Base-by-base conservation (phyloP, 139 green algal genomes). In the Chlorokybus atmophyticus region DNA sequence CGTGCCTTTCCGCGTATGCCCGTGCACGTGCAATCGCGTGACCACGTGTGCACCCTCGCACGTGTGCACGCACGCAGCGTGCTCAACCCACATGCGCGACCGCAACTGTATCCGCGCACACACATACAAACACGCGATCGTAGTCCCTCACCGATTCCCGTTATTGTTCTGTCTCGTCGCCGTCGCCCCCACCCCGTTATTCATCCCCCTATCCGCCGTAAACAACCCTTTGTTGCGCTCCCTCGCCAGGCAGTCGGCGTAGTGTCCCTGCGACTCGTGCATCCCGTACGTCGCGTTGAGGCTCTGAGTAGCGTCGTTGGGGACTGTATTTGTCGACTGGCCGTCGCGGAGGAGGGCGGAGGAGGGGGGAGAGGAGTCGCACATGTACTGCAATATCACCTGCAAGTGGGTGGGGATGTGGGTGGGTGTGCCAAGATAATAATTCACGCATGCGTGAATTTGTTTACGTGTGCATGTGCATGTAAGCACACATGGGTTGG, bases 91-190 rank as follows among this genome's bases (percentile, higher is more conserved):
- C n/a, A n/a, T n/a, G n/a, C n/a, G n/a, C n/a, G n/a, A n/a, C n/a
- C n/a, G n/a, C n/a, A n/a, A n/a, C n/a, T n/a, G n/a, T n/a, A n/a
- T n/a, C n/a, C n/a, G n/a, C n/a, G n/a, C n/a, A n/a, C n/a, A n/a
- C n/a, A n/a, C n/a, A n/a, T n/a, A n/a, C n/a, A n/a, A n/a, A n/a
- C n/a, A n/a, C n/a, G n/a, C n/a, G n/a, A n/a, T n/a, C n/a, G n/a
- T n/a, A n/a, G n/a, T n/a, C n/a, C 14, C 38, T 17, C 38, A 44
- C n/a, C 52, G 29, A 3, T 59, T 7, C 19, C 52, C 52, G 30
- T 59, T 59, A 4, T 38, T 7, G 52, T 59, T 59, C 29, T 59
- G 52, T 3, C 52, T 23, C 4, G 52, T 59, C 23, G 52, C 26
- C 26, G n/a, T 41, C 28, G 52, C 52, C 3, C 52, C 52, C 3